Evolutionary conservation across 306 rosid genomes (phyloP).

Genomic region (Calophaca sinica): DNA sequence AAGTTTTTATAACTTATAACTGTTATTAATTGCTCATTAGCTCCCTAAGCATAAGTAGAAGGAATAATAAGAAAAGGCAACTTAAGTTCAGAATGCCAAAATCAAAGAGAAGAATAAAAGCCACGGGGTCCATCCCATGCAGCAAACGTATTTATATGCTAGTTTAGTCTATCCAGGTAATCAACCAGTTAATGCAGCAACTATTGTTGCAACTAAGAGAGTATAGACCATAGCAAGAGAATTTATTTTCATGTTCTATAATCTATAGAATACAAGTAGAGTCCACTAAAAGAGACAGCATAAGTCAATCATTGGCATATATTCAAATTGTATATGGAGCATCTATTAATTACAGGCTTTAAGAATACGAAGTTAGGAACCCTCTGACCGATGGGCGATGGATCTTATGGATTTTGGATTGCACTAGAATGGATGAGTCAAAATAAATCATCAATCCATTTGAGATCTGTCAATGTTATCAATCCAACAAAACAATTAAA

Average conservation of each 20-base stretch:
- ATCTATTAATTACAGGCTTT: constrained; percentile 10
- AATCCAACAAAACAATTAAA: constrained; percentile 32
- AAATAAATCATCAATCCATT: constrained; percentile 40
- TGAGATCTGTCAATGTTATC: neutral
- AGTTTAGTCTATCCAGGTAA: neutral
- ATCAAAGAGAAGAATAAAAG: constrained; percentile 13
- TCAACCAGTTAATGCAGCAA: constrained; percentile 24
- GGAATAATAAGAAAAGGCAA: neutral
- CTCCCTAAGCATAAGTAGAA: constrained; percentile 1
- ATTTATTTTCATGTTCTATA: neutral
- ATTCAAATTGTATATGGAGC: constrained; percentile 5
- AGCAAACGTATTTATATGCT: neutral
- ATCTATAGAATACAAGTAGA: neutral
- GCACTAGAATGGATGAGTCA: neutral
- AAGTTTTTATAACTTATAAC: neutral
- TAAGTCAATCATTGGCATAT: constrained; percentile 21
- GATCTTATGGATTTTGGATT: constrained; percentile 12
- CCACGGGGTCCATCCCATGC: neutral
- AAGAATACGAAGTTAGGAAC: neutral
- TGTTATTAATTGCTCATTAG: neutral
- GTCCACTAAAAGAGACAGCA: constrained; percentile 3
- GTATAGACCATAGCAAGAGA: neutral
- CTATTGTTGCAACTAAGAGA: neutral
- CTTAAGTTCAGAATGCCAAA: constrained; percentile 11
- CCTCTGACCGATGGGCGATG: neutral